A percentile compares a stretch with the other conserved stretches of the same genome.
Conservation (phyloP, 441 rosid genomes). For the Geranium incanum region DNA sequence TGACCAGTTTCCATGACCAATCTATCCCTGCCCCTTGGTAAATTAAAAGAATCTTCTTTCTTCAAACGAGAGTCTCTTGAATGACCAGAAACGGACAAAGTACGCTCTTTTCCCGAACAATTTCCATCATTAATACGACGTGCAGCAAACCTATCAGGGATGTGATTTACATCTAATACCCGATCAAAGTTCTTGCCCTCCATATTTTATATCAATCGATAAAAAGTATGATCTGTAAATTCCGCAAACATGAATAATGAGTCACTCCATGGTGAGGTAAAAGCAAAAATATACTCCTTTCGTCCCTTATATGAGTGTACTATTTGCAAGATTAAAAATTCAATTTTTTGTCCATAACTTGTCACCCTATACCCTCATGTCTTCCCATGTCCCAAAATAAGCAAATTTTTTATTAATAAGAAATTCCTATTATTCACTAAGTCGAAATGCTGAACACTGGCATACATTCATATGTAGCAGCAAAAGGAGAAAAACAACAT, state of each 20-base stretch:
- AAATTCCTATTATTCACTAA: not conserved
- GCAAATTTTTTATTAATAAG: no score
- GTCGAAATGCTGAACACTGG: not conserved
- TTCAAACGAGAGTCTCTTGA: conserved; percentile 4
- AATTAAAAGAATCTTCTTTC: not conserved
- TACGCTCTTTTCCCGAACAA: not conserved
- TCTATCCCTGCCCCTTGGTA: conserved; percentile 5
- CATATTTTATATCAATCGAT: conserved; percentile 14
- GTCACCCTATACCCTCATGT: not conserved
- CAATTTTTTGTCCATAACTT: not conserved
- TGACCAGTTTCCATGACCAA: conserved; percentile 9
- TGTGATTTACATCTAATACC: conserved; percentile 20
- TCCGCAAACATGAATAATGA: not conserved
- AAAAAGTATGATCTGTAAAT: not conserved
- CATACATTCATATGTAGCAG: not conserved
- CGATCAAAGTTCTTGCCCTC: conserved; percentile 20
- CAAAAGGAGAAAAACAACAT: not conserved
- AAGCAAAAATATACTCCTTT: not conserved
- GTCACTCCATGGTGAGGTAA: not conserved
- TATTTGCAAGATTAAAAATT: not conserved
- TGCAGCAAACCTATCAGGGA: conserved; percentile 25
- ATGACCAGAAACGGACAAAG: conserved; percentile 4
- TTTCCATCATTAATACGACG: not conserved
- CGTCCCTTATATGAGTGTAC: not conserved
- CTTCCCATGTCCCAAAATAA: not conserved